Evolutionary conservation across 176 grass and related monocot genomes (phyloP).

Genomic region (Alopecurus myosuroides): DNA sequence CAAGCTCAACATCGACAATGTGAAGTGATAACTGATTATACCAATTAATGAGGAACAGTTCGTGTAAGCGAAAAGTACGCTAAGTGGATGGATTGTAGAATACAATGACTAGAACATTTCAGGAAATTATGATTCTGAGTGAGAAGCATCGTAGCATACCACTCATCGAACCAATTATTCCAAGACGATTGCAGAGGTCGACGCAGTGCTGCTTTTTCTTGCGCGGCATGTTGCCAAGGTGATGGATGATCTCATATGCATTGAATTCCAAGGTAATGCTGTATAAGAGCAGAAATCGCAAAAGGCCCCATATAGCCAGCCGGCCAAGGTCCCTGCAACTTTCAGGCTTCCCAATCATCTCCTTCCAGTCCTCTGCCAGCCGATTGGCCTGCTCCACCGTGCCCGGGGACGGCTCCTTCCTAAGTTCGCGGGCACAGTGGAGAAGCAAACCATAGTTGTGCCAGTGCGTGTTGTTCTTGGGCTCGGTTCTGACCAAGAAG

Average conservation of each 20-base stretch:
- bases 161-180: not conserved
- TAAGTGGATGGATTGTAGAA: not conserved
- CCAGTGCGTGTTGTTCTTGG: slow-evolving; percentile 14
- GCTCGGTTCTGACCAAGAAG: not conserved
- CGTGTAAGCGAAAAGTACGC: not conserved
- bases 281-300: slow-evolving; percentile 20
- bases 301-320: slow-evolving; percentile 33
- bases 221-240: slow-evolving; percentile 2
- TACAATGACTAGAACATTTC: not conserved
- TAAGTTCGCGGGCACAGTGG: not conserved
- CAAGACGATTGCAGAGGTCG: slow-evolving; percentile 22
- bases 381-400: slow-evolving; percentile 21
- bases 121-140: not conserved
- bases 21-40: not conserved
- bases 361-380: slow-evolving; percentile 31
- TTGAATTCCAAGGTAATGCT: slow-evolving; percentile 17
- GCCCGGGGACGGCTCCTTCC: not conserved
- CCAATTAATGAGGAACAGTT: not conserved
- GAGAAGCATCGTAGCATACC: slow-evolving; percentile 14
- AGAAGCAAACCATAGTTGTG: slow-evolving; percentile 17
- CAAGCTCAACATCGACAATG: not conserved
- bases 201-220: not conserved
- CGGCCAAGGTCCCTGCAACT: not conserved
- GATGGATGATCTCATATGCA: slow-evolving; percentile 14
- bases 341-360: slow-evolving; percentile 7